Evolutionary conservation across 169 alveolate genomes (phyloP).

Genomic region (Babesia bigemina): DNA sequence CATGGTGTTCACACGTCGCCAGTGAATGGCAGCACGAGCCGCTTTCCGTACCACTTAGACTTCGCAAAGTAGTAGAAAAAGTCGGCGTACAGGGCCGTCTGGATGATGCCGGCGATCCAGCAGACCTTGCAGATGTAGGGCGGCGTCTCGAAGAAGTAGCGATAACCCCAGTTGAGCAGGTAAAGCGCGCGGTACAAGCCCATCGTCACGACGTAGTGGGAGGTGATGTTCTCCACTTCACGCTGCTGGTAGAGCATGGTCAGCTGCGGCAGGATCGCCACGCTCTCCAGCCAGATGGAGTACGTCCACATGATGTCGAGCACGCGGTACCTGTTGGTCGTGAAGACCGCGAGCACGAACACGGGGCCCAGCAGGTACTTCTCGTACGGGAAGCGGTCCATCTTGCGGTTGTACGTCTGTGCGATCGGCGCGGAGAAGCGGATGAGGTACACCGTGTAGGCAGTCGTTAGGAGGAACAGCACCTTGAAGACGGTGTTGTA

Average conservation of each 20-base stretch:
- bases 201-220: constrained; percentile 92
- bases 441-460: constrained; percentile 85
- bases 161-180: constrained; percentile 91
- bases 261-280: constrained; percentile 95
- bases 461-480: constrained; percentile 85
- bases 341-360: constrained; percentile 67
- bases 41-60: constrained; percentile 88
- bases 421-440: constrained; percentile 84
- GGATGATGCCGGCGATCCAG: constrained; percentile 92
- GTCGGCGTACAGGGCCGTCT: constrained; percentile 92
- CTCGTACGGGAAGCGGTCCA: constrained; percentile 91
- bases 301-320: constrained; percentile 92
- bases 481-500: constrained; percentile 93
- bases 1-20: constrained; percentile 70
- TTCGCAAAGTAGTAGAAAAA: constrained; percentile 93
- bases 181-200: constrained; percentile 93
- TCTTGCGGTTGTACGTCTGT: constrained; percentile 90
- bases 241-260: constrained; percentile 90
- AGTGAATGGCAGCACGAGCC: constrained; percentile 82
- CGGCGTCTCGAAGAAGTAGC: constrained; percentile 83
- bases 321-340: constrained; percentile 64
- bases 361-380: constrained; percentile 84
- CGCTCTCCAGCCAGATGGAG: constrained; percentile 95
- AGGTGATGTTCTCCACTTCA: constrained; percentile 93
- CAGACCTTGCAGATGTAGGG: constrained; percentile 85